Evolutionary conservation across 148 eudicot species (phyloP), one percentile per base, ranked within the genome.

Genomic region (Linanthus parryae): DNA sequence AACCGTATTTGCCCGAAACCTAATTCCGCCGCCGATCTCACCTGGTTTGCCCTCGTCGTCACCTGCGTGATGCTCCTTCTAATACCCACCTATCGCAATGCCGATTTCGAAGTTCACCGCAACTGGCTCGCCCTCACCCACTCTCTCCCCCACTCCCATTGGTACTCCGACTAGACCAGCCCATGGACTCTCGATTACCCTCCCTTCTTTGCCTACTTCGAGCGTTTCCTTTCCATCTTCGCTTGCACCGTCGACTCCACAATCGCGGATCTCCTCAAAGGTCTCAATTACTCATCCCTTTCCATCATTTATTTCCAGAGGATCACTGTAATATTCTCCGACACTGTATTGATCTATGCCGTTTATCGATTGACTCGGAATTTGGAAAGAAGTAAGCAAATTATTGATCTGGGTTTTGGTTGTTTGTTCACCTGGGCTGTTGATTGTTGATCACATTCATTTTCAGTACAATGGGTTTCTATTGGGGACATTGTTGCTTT

Each of bases 151-250:
- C 70, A 80, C 30, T 49, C 83, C 10, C 70, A 45, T 0, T 88
- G 92, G 92, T 88, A 81, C 64, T 71, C 81, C 39, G 88, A 83
- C 53, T 48, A 76, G 30, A 71, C 88, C 40, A 73, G 79, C 37
- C 83, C 68, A 7, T 88, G 96, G 96, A 88, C 96, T 31, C 92
- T 88, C 52, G 96, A 88, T 46, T 88, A 88, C 76, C 96, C 96
- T 2, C 92, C 96, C 13, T 84, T 88, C 65, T 88, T 88, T 54
- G 96, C 92, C 23, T 69, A 75, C 52, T 83, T 81, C 48, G 96
- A 88, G 54, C 73, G 62, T 28, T 44, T 81, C 26, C 75, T 88
- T 49, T 76, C 96, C 1, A 5, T 58, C 30, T 67, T 84, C 26
- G 92, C 96, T 48, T 31, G 59, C 12, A 44, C 55, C 3, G 25